phyloP scores from a whole-genome alignment of 2,329 filamentous ascomycete species.

The Dactylellina sp. region DNA sequence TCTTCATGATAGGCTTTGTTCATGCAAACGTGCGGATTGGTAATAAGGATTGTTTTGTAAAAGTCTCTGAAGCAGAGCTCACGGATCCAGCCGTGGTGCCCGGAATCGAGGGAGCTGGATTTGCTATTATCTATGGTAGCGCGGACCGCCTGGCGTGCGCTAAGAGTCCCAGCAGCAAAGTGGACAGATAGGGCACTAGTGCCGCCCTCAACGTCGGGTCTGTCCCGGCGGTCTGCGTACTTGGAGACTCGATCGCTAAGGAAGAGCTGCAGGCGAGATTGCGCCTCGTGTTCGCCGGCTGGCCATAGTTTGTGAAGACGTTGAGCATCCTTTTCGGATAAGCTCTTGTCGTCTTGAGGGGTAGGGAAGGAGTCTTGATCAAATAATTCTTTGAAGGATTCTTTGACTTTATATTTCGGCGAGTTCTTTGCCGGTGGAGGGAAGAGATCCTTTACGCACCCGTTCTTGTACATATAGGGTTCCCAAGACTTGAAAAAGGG shows the following conservation, averaged over 20 bases:
- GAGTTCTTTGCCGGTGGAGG: constrained; percentile 72
- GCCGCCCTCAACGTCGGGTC: constrained; percentile 70
- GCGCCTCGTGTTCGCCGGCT: constrained; percentile 79
- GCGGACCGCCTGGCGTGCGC: constrained; percentile 75
- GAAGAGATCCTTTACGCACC: constrained; percentile 73
- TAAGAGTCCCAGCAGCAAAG: constrained; percentile 75
- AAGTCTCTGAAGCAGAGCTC: constrained; percentile 72
- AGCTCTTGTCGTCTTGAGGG: constrained; percentile 60
- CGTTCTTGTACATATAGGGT: constrained; percentile 76
- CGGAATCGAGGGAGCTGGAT: constrained; percentile 64
- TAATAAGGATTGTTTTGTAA: constrained; percentile 83
- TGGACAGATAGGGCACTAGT: constrained; percentile 80
- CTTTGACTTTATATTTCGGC: constrained; percentile 33
- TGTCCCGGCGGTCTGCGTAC: constrained; percentile 76
- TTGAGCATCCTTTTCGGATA: constrained; percentile 52
- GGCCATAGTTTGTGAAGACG: constrained; percentile 67
- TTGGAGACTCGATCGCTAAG: constrained; percentile 72
- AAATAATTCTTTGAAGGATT: constrained; percentile 36
- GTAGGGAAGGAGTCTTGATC: constrained; percentile 27
- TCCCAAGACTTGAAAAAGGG: constrained; percentile 86
- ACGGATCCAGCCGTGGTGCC: constrained; percentile 60
- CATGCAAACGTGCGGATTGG: constrained; percentile 86
- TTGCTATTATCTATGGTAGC: constrained; percentile 74
- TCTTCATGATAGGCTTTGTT: constrained; percentile 84
- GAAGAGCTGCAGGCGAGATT: constrained; percentile 74